Conservation (phyloP, 1,284 basidiomycete species). For the Tilletiopsis washingtonensis region DNA sequence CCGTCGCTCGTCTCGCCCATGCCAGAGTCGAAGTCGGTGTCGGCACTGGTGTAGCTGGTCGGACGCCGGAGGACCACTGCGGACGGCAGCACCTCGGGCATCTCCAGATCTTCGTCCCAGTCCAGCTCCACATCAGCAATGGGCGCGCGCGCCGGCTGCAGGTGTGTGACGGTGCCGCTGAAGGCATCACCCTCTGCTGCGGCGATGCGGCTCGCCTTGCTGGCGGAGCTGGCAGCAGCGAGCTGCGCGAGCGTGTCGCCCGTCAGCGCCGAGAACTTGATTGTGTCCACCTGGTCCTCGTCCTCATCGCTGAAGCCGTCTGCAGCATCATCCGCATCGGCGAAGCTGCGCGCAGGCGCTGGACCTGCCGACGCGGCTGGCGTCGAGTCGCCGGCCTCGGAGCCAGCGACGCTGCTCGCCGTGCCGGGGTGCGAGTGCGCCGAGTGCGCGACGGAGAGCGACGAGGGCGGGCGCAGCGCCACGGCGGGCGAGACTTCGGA, state of each 20-base stretch:
- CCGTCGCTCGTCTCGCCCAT: slow-evolving; percentile 1
- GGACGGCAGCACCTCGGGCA: slow-evolving; percentile 2
- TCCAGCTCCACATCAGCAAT: slow-evolving; percentile 1
- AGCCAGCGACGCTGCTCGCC: background rate
- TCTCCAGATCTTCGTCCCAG: slow-evolving; percentile 9
- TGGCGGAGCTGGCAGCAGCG: background rate
- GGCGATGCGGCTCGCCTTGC: background rate
- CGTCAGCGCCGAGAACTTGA: slow-evolving; percentile 5
- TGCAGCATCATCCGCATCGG: background rate
- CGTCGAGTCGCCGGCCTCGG: too few species aligned
- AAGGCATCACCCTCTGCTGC: background rate
- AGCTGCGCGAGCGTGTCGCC: slow-evolving; percentile 3
- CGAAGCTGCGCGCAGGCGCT: too few species aligned
- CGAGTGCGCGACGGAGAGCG: background rate
- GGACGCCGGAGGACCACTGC: background rate
- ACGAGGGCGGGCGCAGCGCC: background rate
- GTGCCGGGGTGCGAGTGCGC: background rate
- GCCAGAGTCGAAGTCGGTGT: background rate
- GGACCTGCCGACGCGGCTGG: too few species aligned
- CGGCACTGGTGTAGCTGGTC: background rate
- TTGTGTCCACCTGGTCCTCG: slow-evolving; percentile 8
- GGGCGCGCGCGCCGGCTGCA: background rate
- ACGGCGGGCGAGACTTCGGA: background rate
- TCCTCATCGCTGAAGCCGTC: slow-evolving; percentile 1
- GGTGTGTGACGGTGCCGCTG: background rate